Evolutionary conservation across 192 early-diverging fungal genomes (phyloP).

Genomic region (Podila horticola): DNA sequence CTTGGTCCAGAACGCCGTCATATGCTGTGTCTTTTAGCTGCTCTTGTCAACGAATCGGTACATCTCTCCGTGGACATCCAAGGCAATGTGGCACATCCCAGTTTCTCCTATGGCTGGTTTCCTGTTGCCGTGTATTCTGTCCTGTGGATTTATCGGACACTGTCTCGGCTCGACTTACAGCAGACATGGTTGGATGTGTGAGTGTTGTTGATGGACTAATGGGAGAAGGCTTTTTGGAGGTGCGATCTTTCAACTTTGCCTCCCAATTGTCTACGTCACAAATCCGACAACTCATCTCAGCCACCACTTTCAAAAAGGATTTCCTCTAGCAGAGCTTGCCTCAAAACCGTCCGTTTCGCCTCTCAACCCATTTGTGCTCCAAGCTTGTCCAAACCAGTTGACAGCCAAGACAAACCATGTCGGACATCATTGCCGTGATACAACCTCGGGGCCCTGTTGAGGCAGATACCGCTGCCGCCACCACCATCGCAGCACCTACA

Average conservation of each 20-base stretch:
- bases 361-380: neutral
- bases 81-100: too few relatives aligned
- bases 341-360: neutral
- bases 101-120: too few relatives aligned
- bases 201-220: slow-evolving; percentile 1
- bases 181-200: slow-evolving; percentile 16
- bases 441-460: neutral
- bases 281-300: neutral
- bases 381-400: neutral
- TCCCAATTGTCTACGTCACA: neutral
- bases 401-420: slow-evolving; percentile 19
- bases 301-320: neutral
- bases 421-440: slow-evolving; percentile 17
- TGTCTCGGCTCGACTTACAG: slow-evolving; percentile 17
- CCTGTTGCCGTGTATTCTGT: neutral
- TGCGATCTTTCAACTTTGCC: neutral
- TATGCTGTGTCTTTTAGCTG: too few relatives aligned
- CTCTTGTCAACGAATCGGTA: too few relatives aligned
- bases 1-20: too few relatives aligned
- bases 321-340: too few relatives aligned
- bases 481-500: neutral
- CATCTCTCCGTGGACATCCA: too few relatives aligned
- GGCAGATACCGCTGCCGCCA: neutral
- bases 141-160: neutral
- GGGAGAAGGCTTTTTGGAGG: neutral